These are phyloP conservation scores for Hypomyces rosellus DNA, from an alignment of 2,329 filamentous ascomycete genomes.

Conservation along the genomic window DNA sequence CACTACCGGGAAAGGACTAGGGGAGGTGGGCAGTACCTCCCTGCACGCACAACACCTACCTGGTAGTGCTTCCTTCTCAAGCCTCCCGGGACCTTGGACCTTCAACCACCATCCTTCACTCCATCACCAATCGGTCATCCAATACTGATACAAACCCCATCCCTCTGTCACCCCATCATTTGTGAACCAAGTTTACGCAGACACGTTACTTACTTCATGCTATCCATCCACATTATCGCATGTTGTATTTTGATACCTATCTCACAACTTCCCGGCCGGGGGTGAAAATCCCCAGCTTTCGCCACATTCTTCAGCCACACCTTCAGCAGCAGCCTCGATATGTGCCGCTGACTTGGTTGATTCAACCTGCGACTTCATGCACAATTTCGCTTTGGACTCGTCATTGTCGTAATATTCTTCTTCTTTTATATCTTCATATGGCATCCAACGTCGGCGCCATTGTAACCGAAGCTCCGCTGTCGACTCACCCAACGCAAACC, in stretches of 20 bases:
- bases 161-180: background rate
- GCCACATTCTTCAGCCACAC: slow-evolving; percentile 41
- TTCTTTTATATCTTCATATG: slow-evolving; percentile 31
- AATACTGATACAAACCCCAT: background rate
- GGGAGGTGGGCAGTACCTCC: background rate
- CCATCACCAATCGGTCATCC: slow-evolving; percentile 12
- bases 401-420: slow-evolving; percentile 1
- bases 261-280: background rate
- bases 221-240: background rate
- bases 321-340: slow-evolving; percentile 30
- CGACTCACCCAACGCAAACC: slow-evolving; percentile 28
- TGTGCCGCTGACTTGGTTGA: slow-evolving; percentile 25
- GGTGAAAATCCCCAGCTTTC: slow-evolving; percentile 30
- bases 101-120: slow-evolving; percentile 10
- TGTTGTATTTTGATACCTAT: background rate
- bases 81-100: slow-evolving; percentile 1
- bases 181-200: slow-evolving; percentile 3
- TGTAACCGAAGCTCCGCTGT: slow-evolving; percentile 45
- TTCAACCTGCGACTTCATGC: slow-evolving; percentile 11
- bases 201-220: slow-evolving; percentile 2
- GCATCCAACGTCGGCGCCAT: slow-evolving; percentile 48
- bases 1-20: too few relatives aligned
- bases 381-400: slow-evolving; percentile 3
- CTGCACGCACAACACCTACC: background rate
- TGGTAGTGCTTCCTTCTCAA: background rate